Evolutionary conservation across 495 filamentous ascomycete species (phyloP).

Genomic region (Hyphodiscus hymeniophilus): DNA sequence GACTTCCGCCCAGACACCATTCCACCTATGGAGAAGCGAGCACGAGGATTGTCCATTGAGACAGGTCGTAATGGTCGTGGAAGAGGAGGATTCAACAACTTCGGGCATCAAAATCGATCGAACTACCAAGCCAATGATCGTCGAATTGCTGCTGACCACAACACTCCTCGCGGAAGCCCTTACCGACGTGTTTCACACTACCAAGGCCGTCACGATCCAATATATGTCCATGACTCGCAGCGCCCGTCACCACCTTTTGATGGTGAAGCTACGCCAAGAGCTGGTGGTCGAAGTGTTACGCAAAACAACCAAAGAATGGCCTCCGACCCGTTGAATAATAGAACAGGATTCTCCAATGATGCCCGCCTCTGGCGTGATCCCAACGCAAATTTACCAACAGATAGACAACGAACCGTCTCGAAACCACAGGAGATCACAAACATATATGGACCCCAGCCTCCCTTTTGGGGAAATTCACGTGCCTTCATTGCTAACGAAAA

Average conservation of each 20-base stretch:
- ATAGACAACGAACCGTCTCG: background rate
- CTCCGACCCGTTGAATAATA: background rate
- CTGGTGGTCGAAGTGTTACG: background rate
- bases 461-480: too few species aligned
- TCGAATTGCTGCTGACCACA: background rate
- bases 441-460: too few species aligned
- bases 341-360: constrained; percentile 1
- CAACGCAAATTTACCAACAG: background rate
- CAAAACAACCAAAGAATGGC: background rate
- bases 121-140: background rate
- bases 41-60: constrained; percentile 14
- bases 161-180: constrained; percentile 1
- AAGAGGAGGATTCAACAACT: background rate
- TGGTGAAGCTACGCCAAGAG: background rate
- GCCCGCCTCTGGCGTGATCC: background rate
- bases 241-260: background rate
- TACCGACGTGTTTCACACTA: background rate
- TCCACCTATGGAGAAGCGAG: background rate
- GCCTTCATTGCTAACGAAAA: background rate
- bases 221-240: constrained; percentile 2
- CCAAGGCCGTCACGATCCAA: background rate
- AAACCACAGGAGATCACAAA: too few species aligned
- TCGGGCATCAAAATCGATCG: background rate
- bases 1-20: background rate
- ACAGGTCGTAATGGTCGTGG: constrained; percentile 1